Percentiles rank a stretch among this genome's conserved stretches.
Conservation (phyloP, 139 green algal species). For the Tetradesmus obliquus region DNA sequence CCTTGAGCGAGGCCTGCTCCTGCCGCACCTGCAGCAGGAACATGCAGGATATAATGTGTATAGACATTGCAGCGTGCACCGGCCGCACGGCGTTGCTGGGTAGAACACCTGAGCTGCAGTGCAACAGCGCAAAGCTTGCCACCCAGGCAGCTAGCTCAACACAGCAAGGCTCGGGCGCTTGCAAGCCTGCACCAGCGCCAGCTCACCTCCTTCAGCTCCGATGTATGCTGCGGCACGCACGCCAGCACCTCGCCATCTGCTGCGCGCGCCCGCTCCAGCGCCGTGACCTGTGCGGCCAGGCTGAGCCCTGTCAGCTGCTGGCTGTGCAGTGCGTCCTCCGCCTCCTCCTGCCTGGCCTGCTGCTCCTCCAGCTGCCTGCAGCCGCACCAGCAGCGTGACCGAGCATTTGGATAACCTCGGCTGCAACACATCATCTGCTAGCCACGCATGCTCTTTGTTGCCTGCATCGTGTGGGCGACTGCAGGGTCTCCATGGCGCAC, state of each 20-base stretch:
- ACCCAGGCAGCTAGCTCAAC: too few relatives aligned
- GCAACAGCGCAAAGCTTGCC: neutral
- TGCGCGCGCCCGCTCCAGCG: neutral
- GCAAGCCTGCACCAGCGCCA: neutral
- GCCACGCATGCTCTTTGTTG: neutral
- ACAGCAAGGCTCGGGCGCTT: too few relatives aligned
- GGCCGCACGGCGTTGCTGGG: too few relatives aligned
- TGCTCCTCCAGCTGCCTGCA: slow-evolving; percentile 30
- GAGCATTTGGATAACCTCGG: too few relatives aligned
- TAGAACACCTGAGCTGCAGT: too few relatives aligned
- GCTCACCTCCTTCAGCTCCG: neutral
- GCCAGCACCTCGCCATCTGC: neutral
- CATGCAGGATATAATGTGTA: neutral
- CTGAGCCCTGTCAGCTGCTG: neutral
- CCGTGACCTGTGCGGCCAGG: neutral
- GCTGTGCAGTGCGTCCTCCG: neutral
- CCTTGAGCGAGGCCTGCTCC: neutral
- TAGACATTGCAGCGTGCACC: neutral
- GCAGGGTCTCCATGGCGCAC: neutral
- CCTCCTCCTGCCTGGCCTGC: neutral
- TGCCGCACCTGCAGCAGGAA: neutral
- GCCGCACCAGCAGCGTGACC: neutral
- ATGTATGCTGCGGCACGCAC: neutral
- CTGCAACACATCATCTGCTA: neutral
- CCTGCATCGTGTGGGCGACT: too few relatives aligned